These are phyloP conservation scores for Ceratobasidium papillatum DNA, from an alignment of 1,284 basidiomycete genomes.

Conservation along the genomic window DNA sequence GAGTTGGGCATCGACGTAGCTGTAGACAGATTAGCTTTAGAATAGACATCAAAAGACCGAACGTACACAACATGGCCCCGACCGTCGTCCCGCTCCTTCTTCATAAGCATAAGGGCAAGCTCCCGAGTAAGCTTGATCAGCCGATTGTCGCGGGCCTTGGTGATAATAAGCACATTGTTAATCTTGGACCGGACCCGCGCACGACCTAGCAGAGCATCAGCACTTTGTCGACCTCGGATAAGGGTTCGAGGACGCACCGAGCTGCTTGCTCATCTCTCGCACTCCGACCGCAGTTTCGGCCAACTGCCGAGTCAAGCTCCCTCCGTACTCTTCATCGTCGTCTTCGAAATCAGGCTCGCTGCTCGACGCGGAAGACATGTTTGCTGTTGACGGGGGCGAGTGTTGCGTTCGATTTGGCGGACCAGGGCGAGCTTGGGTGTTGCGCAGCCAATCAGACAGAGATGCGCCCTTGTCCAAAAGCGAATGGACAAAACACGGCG, in stretches of 20 bases:
- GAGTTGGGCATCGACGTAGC: slow-evolving; percentile 97
- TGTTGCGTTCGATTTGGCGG: slow-evolving; percentile 24
- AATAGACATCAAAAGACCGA: background rate
- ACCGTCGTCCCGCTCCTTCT: slow-evolving; percentile 68
- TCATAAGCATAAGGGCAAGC: slow-evolving; percentile 94
- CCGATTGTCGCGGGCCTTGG: slow-evolving; percentile 96
- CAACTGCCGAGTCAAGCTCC: slow-evolving; percentile 87
- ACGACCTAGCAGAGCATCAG: slow-evolving; percentile 65
- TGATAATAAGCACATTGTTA: slow-evolving; percentile 94
- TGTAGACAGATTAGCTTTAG: slow-evolving; percentile 48
- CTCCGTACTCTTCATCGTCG: slow-evolving; percentile 73
- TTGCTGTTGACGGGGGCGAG: slow-evolving; percentile 26
- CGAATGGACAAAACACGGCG: slow-evolving; percentile 87
- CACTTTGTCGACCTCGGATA: slow-evolving; percentile 31
- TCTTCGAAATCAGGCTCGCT: slow-evolving; percentile 54
- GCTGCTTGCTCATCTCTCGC: slow-evolving; percentile 98
- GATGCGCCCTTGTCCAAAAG: slow-evolving; percentile 80
- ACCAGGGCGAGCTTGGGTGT: background rate
- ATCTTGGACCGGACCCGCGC: slow-evolving; percentile 92
- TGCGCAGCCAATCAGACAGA: slow-evolving; percentile 70
- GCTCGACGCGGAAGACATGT: slow-evolving; percentile 28
- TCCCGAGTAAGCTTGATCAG: slow-evolving; percentile 95
- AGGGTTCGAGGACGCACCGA: slow-evolving; percentile 68
- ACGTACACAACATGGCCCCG: slow-evolving; percentile 82
- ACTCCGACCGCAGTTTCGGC: slow-evolving; percentile 98